phyloP scores from a whole-genome alignment of 1,284 basidiomycete species.

The Afroboletus lepidellus region DNA sequence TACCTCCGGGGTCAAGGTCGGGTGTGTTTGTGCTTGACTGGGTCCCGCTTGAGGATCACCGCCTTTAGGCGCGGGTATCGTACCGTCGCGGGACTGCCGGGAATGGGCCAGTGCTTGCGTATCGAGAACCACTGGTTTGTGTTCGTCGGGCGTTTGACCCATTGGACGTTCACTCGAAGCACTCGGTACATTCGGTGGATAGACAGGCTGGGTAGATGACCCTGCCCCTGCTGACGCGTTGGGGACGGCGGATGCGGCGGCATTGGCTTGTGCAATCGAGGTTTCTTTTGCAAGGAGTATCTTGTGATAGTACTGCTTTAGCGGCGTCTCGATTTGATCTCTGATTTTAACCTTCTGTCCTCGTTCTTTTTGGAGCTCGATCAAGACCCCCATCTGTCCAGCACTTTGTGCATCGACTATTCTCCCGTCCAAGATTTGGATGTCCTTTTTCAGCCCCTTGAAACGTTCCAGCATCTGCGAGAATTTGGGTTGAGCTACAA shows the following conservation, averaged over 20 bases:
- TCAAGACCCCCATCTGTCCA: conserved; percentile 18
- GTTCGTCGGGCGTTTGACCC: conserved; percentile 18
- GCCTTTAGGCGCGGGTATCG: conserved; percentile 1
- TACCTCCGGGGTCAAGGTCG: conserved; percentile 23
- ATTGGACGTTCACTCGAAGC: conserved; percentile 8
- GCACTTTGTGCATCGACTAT: conserved; percentile 14
- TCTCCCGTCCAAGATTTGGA: conserved; percentile 8
- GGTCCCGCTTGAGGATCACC: conserved; percentile 4
- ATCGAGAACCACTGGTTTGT: conserved; percentile 18
- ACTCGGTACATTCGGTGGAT: conserved; percentile 3
- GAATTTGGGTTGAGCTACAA: conserved; percentile 15
- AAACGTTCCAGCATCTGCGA: conserved; percentile 27
- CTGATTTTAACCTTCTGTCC: not conserved
- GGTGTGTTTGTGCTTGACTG: conserved; percentile 13
- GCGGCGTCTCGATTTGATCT: conserved; percentile 16
- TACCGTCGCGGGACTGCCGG: conserved; percentile 31
- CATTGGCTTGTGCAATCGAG: conserved; percentile 3
- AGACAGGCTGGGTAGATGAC: conserved; percentile 14
- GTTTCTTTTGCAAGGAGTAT: conserved; percentile 12
- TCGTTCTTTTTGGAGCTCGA: conserved; percentile 14
- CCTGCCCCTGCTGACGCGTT: conserved; percentile 8
- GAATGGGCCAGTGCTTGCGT: conserved; percentile 25
- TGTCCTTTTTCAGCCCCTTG: conserved; percentile 17
- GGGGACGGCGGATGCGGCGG: not conserved
- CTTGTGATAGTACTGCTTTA: conserved; percentile 21